These are phyloP conservation scores for Backusella tuberculispora DNA, from an alignment of 192 early-diverging fungal genomes.

Conservation along the genomic window DNA sequence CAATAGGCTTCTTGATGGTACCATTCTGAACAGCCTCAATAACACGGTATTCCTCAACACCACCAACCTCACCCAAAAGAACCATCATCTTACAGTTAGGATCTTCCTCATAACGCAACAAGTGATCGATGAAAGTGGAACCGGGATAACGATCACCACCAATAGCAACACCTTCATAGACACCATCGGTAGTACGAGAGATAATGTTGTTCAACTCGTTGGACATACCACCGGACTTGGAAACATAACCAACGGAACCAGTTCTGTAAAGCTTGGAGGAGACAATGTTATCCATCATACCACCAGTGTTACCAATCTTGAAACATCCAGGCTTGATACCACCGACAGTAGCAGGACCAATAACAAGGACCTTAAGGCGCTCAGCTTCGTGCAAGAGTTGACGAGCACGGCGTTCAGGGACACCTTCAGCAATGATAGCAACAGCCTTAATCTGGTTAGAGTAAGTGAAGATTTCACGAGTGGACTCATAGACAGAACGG, in stretches of 20 bases:
- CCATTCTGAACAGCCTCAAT: slow-evolving; percentile 88
- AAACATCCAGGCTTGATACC: slow-evolving; percentile 99
- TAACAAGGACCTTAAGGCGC: slow-evolving; percentile 80
- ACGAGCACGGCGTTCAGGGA: slow-evolving; percentile 95
- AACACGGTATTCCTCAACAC: slow-evolving; percentile 95
- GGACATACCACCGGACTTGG: slow-evolving; percentile 99
- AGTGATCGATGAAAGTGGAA: slow-evolving; percentile 97
- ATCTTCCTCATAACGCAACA: slow-evolving; percentile 93
- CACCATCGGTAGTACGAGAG: slow-evolving; percentile 94
- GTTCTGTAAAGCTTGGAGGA: slow-evolving; percentile 96
- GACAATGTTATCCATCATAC: slow-evolving; percentile 99
- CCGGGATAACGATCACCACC: slow-evolving; percentile 99
- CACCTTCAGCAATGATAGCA: slow-evolving; percentile 98
- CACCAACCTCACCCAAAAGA: slow-evolving; percentile 96
- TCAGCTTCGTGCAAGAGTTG: slow-evolving; percentile 87
- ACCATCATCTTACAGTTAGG: slow-evolving; percentile 93
- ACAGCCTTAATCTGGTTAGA: slow-evolving; percentile 88
- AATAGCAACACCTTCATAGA: slow-evolving; percentile 98
- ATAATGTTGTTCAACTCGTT: slow-evolving; percentile 99
- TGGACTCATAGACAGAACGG: slow-evolving; percentile 92
- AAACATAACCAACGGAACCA: slow-evolving; percentile 97
- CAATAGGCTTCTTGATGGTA: slow-evolving; percentile 96
- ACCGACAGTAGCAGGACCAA: slow-evolving; percentile 98
- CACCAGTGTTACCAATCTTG: slow-evolving; percentile 99
- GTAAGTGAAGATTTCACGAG: slow-evolving; percentile 83